A percentile compares a stretch with the other conserved stretches of the same genome.
Conservation (phyloP, 1,139 yeast genomes). For the Saccharomycopsis hybrid region DNA sequence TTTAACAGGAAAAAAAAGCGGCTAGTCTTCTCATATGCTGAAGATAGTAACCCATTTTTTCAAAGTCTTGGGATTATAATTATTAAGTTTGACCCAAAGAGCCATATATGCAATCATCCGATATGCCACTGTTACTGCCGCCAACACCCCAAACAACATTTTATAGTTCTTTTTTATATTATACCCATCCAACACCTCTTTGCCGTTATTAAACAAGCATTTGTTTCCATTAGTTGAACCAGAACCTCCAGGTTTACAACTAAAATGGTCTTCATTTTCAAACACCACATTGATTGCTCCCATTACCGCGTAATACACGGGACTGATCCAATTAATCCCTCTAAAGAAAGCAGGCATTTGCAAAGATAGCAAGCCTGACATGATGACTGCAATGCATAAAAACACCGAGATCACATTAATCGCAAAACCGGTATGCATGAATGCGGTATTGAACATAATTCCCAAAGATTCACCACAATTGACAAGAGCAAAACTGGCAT, state of each 20-base stretch:
- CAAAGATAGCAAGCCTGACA: constrained; percentile 85
- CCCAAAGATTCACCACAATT: constrained; percentile 84
- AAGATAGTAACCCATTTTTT: too few relatives aligned
- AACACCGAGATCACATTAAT: constrained; percentile 61
- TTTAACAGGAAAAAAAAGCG: not conserved
- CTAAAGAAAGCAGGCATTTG: constrained; percentile 62
- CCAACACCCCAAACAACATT: constrained; percentile 32
- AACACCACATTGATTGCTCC: constrained; percentile 45
- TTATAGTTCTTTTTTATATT: constrained; percentile 32
- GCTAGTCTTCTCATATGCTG: too few relatives aligned
- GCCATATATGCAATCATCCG: constrained; percentile 33
- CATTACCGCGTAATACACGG: constrained; percentile 64
- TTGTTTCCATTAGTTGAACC: constrained; percentile 16
- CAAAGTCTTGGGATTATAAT: not conserved
- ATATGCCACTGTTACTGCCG: constrained; percentile 34
- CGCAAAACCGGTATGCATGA: constrained; percentile 74
- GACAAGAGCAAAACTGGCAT: constrained; percentile 47
- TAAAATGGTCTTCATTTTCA: constrained; percentile 32
- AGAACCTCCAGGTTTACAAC: constrained; percentile 34
- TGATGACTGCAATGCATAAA: constrained; percentile 62
- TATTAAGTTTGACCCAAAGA: constrained; percentile 29
- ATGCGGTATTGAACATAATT: constrained; percentile 66
- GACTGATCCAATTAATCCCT: constrained; percentile 68
- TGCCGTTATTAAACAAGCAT: constrained; percentile 45
- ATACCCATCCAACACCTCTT: constrained; percentile 41